Evolutionary conservation across 352 stramenopile species (phyloP).

Genomic region (Phytophthora parvispora): DNA sequence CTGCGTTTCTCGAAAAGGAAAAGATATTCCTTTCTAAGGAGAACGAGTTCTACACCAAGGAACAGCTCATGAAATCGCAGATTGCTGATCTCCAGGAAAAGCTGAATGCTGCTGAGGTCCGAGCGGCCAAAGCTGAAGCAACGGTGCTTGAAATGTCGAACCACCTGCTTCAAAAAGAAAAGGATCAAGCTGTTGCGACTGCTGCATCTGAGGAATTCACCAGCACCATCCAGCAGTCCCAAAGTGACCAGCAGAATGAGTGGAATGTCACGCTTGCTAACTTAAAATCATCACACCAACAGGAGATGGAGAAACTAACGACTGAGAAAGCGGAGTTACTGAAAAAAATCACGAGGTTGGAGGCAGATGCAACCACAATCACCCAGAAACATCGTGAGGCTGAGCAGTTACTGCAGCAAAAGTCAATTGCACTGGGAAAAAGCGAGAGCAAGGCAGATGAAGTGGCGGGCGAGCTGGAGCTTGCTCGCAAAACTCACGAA

Average conservation of each 20-base stretch:
- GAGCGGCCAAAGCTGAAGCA: constrained; percentile 33
- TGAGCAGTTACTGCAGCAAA: constrained; percentile 24
- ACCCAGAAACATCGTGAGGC: constrained; percentile 12
- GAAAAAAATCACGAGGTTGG: constrained; percentile 9
- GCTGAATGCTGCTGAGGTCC: constrained; percentile 20
- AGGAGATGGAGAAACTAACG: constrained; percentile 21
- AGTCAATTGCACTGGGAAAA: constrained; percentile 24
- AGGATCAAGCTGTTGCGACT: constrained; percentile 26
- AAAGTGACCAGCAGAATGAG: constrained; percentile 23
- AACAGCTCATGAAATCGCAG: constrained; percentile 38
- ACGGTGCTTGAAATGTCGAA: constrained; percentile 39
- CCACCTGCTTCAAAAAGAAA: constrained; percentile 35
- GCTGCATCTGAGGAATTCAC: constrained; percentile 6
- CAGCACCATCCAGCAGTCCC: constrained; percentile 8
- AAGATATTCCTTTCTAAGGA: constrained; percentile 44
- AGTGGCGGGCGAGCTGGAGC: constrained; percentile 25
- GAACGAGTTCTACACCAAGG: constrained; percentile 40
- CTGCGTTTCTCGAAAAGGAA: constrained; percentile 45
- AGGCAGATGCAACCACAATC: constrained; percentile 8
- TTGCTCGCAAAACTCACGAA: constrained; percentile 24
- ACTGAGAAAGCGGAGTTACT: constrained; percentile 26
- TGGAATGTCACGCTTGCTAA: constrained; percentile 16
- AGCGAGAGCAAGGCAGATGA: constrained; percentile 3
- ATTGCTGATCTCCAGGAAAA: constrained; percentile 43
- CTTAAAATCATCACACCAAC: constrained; percentile 18